phyloP scores from a whole-genome alignment of 139 green algal genomes.

The Closterium sp. region DNA sequence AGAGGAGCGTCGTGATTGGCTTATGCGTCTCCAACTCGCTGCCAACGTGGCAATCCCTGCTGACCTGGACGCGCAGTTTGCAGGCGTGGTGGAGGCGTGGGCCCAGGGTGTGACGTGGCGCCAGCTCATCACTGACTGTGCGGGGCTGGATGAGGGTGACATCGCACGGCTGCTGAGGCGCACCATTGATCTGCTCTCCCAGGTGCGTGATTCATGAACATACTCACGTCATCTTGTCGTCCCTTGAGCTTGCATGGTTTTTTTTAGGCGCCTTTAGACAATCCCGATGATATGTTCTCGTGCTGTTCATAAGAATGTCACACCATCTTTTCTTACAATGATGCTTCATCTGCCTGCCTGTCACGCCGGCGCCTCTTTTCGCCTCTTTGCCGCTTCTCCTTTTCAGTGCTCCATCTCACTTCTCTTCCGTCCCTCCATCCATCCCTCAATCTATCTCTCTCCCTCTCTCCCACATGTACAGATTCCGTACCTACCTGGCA shows the following conservation, averaged over 20 bases:
- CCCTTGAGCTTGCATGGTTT: no score
- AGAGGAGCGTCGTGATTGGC: background rate
- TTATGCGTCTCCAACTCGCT: background rate
- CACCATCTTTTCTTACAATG: no score
- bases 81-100: constrained; percentile 53
- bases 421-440: no score
- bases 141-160: constrained; percentile 52
- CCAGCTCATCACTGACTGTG: constrained; percentile 43
- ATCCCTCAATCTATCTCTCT: background rate
- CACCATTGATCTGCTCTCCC: constrained; percentile 50
- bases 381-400: background rate
- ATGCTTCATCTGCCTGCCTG: no score
- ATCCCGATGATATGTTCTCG: no score
- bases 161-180: constrained; percentile 49
- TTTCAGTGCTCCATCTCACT: background rate
- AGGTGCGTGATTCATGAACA: constrained; percentile 43
- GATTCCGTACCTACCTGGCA: constrained; percentile 32
- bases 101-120: constrained; percentile 46
- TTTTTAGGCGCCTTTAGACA: no score
- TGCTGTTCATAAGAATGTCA: no score
- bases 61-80: constrained; percentile 47
- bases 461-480: background rate
- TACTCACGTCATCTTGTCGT: background rate
- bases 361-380: no score
- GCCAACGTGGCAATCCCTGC: constrained; percentile 37